phyloP scores from a whole-genome alignment of 202 grass and related monocot species.

The Schoenoplectus tabernaemontani region DNA sequence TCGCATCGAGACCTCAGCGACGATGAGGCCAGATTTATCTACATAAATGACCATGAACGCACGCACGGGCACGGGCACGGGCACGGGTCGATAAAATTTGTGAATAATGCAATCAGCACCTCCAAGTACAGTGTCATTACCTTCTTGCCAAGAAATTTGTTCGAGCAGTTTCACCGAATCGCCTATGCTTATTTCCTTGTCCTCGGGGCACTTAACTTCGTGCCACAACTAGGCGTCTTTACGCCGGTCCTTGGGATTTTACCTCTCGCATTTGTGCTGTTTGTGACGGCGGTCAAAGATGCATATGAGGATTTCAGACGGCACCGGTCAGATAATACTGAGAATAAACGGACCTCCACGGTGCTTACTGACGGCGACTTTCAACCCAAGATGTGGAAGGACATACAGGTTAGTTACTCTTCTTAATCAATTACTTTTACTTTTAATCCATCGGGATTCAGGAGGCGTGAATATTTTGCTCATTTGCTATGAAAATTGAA shows the following conservation, averaged over 20 bases:
- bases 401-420: constrained; percentile 26
- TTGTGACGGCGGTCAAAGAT: constrained; percentile 72
- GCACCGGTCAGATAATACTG: constrained; percentile 61
- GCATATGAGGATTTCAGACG: constrained; percentile 91
- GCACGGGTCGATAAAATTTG: too few species aligned
- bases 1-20: constrained; percentile 74
- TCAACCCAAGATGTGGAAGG: constrained; percentile 50
- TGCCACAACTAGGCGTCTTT: constrained; percentile 76
- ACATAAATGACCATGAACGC: constrained; percentile 60
- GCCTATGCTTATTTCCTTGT: constrained; percentile 87
- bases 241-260: constrained; percentile 38
- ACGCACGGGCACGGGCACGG: constrained; percentile 40
- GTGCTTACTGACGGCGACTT: constrained; percentile 46
- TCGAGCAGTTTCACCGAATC: constrained; percentile 90
- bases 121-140: constrained; percentile 69
- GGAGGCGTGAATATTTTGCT: too few species aligned
- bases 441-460: too few species aligned
- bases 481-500: too few species aligned
- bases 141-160: constrained; percentile 90
- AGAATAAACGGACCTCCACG: constrained; percentile 47
- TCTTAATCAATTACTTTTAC: constrained; percentile 4
- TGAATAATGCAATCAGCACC: constrained; percentile 55
- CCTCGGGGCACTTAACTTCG: constrained; percentile 51
- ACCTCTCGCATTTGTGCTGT: constrained; percentile 65
- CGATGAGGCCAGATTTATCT: constrained; percentile 83